phyloP scores from a whole-genome alignment of 768 basidiomycete genomes.

The Naganishia friedmannii region DNA sequence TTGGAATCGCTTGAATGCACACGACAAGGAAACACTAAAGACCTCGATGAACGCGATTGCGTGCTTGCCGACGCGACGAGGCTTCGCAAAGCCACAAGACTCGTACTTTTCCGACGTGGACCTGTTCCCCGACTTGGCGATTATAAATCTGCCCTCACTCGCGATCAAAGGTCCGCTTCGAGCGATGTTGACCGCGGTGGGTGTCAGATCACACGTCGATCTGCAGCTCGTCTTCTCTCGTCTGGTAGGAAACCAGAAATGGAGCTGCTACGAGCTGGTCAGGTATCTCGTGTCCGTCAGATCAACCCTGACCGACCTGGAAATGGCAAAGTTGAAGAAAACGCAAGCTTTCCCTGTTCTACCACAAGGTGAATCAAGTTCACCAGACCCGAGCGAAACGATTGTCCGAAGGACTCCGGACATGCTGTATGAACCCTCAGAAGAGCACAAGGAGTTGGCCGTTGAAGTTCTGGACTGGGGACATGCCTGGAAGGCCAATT shows the following conservation, averaged over 20 bases:
- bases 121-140: slow-evolving; percentile 83
- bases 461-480: slow-evolving; percentile 89
- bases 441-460: slow-evolving; percentile 66
- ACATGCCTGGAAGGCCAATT: slow-evolving; percentile 72
- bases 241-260: slow-evolving; percentile 57
- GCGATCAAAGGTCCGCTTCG: slow-evolving; percentile 69
- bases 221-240: slow-evolving; percentile 88
- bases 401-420: slow-evolving; percentile 63
- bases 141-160: slow-evolving; percentile 66
- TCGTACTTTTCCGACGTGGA: slow-evolving; percentile 81
- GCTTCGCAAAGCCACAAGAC: slow-evolving; percentile 69
- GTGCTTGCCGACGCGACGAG: slow-evolving; percentile 71
- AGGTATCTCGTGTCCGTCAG: slow-evolving; percentile 83
- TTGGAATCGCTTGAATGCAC: slow-evolving; percentile 65
- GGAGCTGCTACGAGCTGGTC: slow-evolving; percentile 79
- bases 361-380: slow-evolving; percentile 11
- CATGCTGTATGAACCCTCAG: slow-evolving; percentile 80
- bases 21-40: slow-evolving; percentile 58
- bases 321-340: slow-evolving; percentile 60
- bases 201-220: slow-evolving; percentile 86
- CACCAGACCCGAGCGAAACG: slow-evolving; percentile 34
- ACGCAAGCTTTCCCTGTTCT: slow-evolving; percentile 70
- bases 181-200: slow-evolving; percentile 62
- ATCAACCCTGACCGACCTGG: slow-evolving; percentile 60
- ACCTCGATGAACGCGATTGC: slow-evolving; percentile 57